Base-by-base conservation (phyloP, 2,329 filamentous ascomycete species). In the Phyllosticta capitalensis region DNA sequence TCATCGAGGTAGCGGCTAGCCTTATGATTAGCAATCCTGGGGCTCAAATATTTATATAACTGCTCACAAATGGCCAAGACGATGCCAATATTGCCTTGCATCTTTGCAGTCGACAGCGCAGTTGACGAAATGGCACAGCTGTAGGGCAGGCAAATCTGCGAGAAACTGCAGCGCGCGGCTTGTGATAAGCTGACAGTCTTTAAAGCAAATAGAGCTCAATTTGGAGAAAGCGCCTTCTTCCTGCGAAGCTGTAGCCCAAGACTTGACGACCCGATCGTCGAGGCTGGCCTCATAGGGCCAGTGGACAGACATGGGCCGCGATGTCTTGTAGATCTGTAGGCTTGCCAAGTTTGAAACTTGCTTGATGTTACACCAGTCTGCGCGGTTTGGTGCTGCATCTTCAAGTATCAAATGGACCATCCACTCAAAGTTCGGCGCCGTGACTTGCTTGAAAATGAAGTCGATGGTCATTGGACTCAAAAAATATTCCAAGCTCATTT, bases 181-280 rank as follows among this genome's bases (percentile, higher is more conserved):
- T 1, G 58, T 53, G 9, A 60, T 48, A n/a, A 21, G 22, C 3
- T 14, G 5, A 5, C 14, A n/a, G 21, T 45, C 5, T 12, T 52
- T 19, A 22, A 60, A 5, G 30, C 30, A 12, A 10, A 56, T 9
- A 2, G 53, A 21, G 20, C 58, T 54, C 10, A 60, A 19, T 10
- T 26, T 56, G 7, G 54, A 30, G 30, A 60, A 56, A 17, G 51
- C 54, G 30, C 49, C 17, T 5, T 53, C 24, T 5, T 56, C 53
- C 10, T 52, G 38, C 20, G 58, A 54, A 1, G 50, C 58, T 9
- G 20, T 22, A 10, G 26, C 21, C 58, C 58, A 60, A 7, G 53
- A 53, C 21, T 45, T 48, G 3, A 60, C n/a, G 1, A 56, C 58
- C 14, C 58, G 54, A 14, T 60, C 58, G 9, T 60, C 54, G 28